Evolutionary conservation across 1,139 yeast species (phyloP).

Genomic region (Saccharomyces hybrid): DNA sequence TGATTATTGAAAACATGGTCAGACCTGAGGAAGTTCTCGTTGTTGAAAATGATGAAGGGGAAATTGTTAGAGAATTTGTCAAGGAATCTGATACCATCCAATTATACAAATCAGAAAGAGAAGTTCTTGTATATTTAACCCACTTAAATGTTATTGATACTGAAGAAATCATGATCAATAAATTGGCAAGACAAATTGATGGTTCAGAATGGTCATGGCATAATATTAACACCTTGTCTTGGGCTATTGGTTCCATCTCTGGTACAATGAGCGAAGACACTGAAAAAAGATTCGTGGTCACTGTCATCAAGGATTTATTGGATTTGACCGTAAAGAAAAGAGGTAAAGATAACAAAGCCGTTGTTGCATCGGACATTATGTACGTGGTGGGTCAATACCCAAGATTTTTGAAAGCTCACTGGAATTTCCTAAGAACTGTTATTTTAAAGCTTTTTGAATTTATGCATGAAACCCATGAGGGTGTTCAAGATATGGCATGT

Average conservation of each 20-base stretch:
- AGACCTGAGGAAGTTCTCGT: slow-evolving; percentile 95
- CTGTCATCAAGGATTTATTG: slow-evolving; percentile 84
- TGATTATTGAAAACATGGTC: slow-evolving; percentile 94
- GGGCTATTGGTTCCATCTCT: slow-evolving; percentile 99
- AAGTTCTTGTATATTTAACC: slow-evolving; percentile 86
- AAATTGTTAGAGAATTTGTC: slow-evolving; percentile 93
- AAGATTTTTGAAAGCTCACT: slow-evolving; percentile 90
- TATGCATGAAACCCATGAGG: slow-evolving; percentile 99
- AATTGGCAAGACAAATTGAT: slow-evolving; percentile 85
- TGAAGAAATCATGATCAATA: slow-evolving; percentile 85
- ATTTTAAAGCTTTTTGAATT: slow-evolving; percentile 92
- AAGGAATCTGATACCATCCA: slow-evolving; percentile 96
- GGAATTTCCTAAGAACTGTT: slow-evolving; percentile 95
- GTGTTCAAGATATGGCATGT: slow-evolving; percentile 99
- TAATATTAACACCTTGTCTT: slow-evolving; percentile 89
- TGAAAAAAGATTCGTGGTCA: slow-evolving; percentile 87
- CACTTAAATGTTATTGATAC: slow-evolving; percentile 94
- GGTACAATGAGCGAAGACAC: slow-evolving; percentile 98
- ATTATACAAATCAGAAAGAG: slow-evolving; percentile 90
- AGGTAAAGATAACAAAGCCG: slow-evolving; percentile 97
- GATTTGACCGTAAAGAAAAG: slow-evolving; percentile 91
- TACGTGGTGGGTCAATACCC: slow-evolving; percentile 99
- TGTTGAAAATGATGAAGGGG: slow-evolving; percentile 98
- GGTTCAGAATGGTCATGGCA: slow-evolving; percentile 99
- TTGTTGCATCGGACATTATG: slow-evolving; percentile 97